phyloP scores from a whole-genome alignment of 192 early-diverging fungal genomes.

The Kickxella alabastrina region DNA sequence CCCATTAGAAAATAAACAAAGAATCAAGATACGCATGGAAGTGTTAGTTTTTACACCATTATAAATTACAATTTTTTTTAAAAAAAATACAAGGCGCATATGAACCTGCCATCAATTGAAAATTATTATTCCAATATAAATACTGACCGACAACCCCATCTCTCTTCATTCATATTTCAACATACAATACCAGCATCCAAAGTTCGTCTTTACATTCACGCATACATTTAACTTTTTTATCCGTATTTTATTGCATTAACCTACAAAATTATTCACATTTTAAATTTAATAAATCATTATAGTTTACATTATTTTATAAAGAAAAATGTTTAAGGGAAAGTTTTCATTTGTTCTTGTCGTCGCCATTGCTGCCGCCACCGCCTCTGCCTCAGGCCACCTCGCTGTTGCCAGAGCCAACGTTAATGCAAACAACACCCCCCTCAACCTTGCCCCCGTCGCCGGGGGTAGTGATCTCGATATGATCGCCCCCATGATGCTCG shows the following conservation, averaged over 20 bases:
- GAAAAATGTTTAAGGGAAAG: neutral
- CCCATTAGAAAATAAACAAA: no score
- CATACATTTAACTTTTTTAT: neutral
- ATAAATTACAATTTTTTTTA: no score
- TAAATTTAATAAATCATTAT: neutral
- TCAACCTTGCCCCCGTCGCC: neutral
- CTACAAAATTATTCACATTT: neutral
- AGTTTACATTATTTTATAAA: neutral
- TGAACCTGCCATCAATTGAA: no score
- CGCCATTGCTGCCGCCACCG: neutral
- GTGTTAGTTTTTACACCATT: no score
- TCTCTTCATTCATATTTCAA: neutral
- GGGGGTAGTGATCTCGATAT: neutral
- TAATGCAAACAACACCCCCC: neutral
- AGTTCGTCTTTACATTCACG: neutral
- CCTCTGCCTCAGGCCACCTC: neutral
- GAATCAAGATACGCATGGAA: no score
- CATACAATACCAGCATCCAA: no score
- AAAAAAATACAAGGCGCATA: no score
- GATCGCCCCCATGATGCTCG: slow-evolving; percentile 1
- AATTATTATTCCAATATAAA: no score
- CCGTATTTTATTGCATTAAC: neutral
- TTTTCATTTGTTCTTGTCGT: neutral
- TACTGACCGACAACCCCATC: neutral
- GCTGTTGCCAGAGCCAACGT: neutral